phyloP scores from a whole-genome alignment of 768 basidiomycete species.

The Boletus eberwhitei region DNA sequence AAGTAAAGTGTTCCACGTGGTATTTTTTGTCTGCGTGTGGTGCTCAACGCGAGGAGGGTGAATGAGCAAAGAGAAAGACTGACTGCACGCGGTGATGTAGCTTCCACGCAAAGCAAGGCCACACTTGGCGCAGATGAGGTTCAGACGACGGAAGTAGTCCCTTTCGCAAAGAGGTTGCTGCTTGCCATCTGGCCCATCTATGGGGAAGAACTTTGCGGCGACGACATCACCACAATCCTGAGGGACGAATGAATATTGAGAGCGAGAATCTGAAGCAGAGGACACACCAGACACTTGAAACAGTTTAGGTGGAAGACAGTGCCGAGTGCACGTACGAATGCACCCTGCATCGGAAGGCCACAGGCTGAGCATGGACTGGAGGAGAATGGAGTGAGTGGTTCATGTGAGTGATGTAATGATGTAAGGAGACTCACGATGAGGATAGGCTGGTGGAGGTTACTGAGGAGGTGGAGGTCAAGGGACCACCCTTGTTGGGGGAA shows the following conservation, averaged over 20 bases:
- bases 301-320: constrained; percentile 96
- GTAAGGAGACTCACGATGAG: constrained; percentile 50
- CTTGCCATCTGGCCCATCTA: constrained; percentile 85
- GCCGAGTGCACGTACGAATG: constrained; percentile 92
- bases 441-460: constrained; percentile 50
- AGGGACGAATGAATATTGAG: constrained; percentile 3
- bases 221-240: constrained; percentile 97
- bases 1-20: constrained; percentile 99
- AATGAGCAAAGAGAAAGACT: constrained; percentile 31
- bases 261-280: not conserved
- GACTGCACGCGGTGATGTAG: constrained; percentile 99
- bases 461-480: constrained; percentile 53
- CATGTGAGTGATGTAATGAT: constrained; percentile 8
- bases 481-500: constrained; percentile 39
- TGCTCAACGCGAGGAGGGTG: constrained; percentile 11
- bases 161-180: constrained; percentile 96
- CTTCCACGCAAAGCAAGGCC: constrained; percentile 91
- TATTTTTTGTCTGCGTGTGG: constrained; percentile 82
- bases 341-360: constrained; percentile 83
- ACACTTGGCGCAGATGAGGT: constrained; percentile 96
- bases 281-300: constrained; percentile 92
- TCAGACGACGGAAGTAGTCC: constrained; percentile 94
- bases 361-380: constrained; percentile 71
- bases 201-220: constrained; percentile 98
- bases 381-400: not conserved